Evolutionary conservation across 441 rosid genomes (phyloP).

Genomic region (Erodium moschatum): DNA sequence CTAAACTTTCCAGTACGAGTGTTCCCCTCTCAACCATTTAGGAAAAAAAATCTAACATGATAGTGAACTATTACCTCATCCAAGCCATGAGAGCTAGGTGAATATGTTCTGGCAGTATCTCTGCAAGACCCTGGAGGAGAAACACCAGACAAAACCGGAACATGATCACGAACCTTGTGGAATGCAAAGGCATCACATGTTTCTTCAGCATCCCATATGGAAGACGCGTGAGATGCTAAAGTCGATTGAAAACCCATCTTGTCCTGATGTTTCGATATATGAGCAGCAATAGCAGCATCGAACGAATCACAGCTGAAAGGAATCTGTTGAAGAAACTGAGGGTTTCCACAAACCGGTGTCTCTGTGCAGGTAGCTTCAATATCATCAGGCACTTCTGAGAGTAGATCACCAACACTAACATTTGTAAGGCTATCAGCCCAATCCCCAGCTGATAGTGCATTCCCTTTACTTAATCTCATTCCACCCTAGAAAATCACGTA

Average conservation of each 20-base stretch:
- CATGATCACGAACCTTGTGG: constrained; percentile 34
- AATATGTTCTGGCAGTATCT: constrained; percentile 25
- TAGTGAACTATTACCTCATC: constrained; percentile 36
- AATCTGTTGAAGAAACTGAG: constrained; percentile 47
- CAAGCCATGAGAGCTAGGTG: constrained; percentile 24
- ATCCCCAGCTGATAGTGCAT: constrained; percentile 47
- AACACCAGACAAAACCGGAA: constrained; percentile 26
- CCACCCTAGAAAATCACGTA: constrained; percentile 33
- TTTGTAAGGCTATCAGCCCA: constrained; percentile 97
- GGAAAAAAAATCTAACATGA: background rate
- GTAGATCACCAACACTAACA: constrained; percentile 83
- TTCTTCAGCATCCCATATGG: constrained; percentile 95
- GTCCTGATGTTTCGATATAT: constrained; percentile 63
- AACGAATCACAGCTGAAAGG: constrained; percentile 89
- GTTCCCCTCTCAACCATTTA: too few species aligned
- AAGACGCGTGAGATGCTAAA: constrained; percentile 39
- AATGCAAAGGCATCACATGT: constrained; percentile 94
- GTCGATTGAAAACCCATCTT: constrained; percentile 37
- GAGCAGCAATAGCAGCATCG: constrained; percentile 97
- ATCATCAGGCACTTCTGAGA: constrained; percentile 53
- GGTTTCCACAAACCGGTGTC: constrained; percentile 29
- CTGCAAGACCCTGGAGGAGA: constrained; percentile 26
- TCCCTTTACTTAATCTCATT: constrained; percentile 29
- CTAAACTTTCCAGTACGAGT: too few species aligned
- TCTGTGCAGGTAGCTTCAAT: constrained; percentile 33